These are phyloP conservation scores for Solanum appendiculatum DNA, from an alignment of 257 asterid species.

Conservation along the genomic window DNA sequence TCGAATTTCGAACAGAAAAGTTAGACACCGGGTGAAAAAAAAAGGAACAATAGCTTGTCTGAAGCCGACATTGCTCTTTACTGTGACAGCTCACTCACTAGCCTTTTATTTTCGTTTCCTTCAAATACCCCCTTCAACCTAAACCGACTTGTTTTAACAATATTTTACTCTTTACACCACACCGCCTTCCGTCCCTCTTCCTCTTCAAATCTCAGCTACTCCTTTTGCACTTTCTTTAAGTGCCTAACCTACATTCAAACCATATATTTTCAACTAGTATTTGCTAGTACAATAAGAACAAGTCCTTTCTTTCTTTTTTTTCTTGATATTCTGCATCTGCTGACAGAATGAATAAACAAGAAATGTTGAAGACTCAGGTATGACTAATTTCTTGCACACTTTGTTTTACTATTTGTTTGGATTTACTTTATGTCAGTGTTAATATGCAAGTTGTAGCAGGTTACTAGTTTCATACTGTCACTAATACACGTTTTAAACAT, in stretches of 20 bases:
- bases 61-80: slow-evolving; percentile 1
- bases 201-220: not conserved
- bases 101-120: not conserved
- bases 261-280: not conserved
- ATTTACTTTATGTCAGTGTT: not conserved
- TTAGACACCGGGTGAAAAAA: no score
- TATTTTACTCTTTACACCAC: not conserved
- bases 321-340: not conserved
- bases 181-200: not conserved
- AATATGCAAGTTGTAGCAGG: not conserved
- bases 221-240: not conserved
- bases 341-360: slow-evolving; percentile 44
- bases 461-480: not conserved
- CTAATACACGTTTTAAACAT: not conserved
- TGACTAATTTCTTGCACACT: not conserved
- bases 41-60: not conserved
- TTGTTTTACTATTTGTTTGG: not conserved
- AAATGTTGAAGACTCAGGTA: slow-evolving; percentile 54
- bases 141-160: not conserved
- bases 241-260: not conserved
- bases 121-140: slow-evolving; percentile 2
- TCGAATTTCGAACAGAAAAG: no score
- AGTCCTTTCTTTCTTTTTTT: no score
- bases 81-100: slow-evolving; percentile 8
- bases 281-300: not conserved